Evolutionary conservation across 2,329 filamentous ascomycete genomes (phyloP).

Genomic region (Neonectria hederae): DNA sequence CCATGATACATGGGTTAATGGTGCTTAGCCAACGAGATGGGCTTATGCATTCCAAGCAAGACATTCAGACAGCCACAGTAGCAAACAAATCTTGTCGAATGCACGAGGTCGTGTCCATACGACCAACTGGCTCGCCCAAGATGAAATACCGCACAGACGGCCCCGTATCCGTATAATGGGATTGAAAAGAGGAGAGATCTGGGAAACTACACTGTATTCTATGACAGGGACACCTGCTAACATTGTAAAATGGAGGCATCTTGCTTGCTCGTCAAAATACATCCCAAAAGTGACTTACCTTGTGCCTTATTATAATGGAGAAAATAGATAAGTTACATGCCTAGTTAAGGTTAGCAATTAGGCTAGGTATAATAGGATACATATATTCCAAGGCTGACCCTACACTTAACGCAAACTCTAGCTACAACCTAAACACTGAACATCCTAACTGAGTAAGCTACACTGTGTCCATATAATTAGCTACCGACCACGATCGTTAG

Average conservation of each 20-base stretch:
- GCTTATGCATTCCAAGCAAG: neutral
- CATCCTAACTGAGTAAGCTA: neutral
- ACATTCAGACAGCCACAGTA: neutral
- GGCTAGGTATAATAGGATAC: too few species aligned
- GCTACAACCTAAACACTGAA: too few species aligned
- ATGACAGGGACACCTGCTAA: too few species aligned
- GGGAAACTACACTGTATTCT: neutral
- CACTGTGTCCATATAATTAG: neutral
- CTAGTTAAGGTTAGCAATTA: too few species aligned
- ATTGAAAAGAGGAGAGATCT: neutral
- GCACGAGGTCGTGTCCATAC: neutral
- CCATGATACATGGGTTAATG: neutral
- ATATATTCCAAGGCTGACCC: too few species aligned
- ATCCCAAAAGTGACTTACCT: too few species aligned
- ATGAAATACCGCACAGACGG: neutral
- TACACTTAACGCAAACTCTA: too few species aligned
- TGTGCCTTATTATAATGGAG: too few species aligned
- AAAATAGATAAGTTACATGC: too few species aligned
- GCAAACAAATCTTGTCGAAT: neutral
- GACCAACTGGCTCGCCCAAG: neutral
- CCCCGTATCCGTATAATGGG: neutral
- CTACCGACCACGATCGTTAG: neutral
- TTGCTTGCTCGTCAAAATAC: too few species aligned
- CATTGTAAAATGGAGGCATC: too few species aligned
- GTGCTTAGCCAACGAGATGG: neutral